Evolutionary conservation across 1,284 basidiomycete species (phyloP).

Genomic region (Ustilago nuda): DNA sequence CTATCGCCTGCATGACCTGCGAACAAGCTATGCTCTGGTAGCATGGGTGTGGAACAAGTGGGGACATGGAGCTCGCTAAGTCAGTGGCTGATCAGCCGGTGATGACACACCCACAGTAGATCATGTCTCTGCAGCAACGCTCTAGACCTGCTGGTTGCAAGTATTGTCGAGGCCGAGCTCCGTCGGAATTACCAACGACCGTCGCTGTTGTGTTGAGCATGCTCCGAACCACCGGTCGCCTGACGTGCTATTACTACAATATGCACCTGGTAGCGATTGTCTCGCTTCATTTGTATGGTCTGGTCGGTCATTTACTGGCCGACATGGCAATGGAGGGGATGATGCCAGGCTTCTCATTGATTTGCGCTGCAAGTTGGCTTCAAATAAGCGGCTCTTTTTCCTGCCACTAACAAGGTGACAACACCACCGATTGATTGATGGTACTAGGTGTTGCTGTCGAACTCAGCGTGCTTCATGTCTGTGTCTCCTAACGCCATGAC

Average conservation of each 20-base stretch:
- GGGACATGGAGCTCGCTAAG: neutral
- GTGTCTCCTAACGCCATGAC: neutral
- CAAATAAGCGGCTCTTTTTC: neutral
- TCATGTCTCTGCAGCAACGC: neutral
- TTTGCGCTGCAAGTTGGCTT: neutral
- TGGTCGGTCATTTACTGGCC: neutral
- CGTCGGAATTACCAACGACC: neutral
- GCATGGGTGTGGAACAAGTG: neutral
- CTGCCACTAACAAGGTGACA: neutral
- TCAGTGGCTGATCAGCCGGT: neutral
- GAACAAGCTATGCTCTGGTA: neutral
- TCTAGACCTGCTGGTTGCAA: neutral
- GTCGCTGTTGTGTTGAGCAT: neutral
- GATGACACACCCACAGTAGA: slow-evolving; percentile 1
- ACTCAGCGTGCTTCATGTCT: neutral
- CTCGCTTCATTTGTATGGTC: neutral
- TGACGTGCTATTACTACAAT: neutral
- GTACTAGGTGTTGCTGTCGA: neutral
- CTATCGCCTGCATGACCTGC: neutral
- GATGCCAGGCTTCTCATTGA: neutral
- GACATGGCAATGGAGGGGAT: neutral
- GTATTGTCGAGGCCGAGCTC: neutral
- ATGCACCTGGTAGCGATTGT: neutral
- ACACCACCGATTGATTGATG: neutral
- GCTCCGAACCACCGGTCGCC: neutral